Evolutionary conservation across 2,329 filamentous ascomycete genomes (phyloP), one percentile per base, ranked within the genome.

Genomic region (Diaporthe citri): DNA sequence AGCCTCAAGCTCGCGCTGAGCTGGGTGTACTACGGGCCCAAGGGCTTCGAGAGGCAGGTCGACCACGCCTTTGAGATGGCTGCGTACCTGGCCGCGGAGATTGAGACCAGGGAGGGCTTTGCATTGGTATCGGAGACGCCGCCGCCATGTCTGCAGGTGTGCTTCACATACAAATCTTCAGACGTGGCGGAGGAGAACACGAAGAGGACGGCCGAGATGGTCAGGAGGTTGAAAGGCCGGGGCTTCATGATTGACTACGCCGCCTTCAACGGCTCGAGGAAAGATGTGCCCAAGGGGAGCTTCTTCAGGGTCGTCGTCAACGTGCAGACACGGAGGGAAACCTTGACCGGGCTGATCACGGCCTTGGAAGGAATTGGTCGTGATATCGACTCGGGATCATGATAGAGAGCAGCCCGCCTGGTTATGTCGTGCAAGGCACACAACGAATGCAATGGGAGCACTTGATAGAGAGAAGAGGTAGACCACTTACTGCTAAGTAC

Each of bases 61-160:
- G 93, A 96, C 79, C 84, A 88, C 43, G 96, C 94, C 0, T 97
- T 96, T 80, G 88, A 87, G 13, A 88, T 91, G 76, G 95, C 95
- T 0, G 86, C 88, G 5, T 88, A 94, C 78, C 87, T 98, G n/a
- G 91, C 93, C 0, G 81, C 81, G 0, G 83, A 92, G 1, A 81
- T 98, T 3, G 83, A 86, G 7, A 62, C 85, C 20, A 87, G 88
- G 56, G 81, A 85, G 0, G 86, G 94, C 78, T 93, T 98, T 79
- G 85, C 90, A 25, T 87, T 97, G 22, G 90, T 98, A 4, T 94
- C 92, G 15, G 66, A 62, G 36, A 93, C 94, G 79, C 94, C 95
- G 36, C 93, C 96, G 62, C 94, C 95, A 0, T 98, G 96, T 84
- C 86, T 98, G 82, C 97, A 98, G 85, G 94, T 98, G 31, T 98